Evolutionary conservation across 306 rosid genomes (phyloP).

Genomic region (Begonia peltatifolia): DNA sequence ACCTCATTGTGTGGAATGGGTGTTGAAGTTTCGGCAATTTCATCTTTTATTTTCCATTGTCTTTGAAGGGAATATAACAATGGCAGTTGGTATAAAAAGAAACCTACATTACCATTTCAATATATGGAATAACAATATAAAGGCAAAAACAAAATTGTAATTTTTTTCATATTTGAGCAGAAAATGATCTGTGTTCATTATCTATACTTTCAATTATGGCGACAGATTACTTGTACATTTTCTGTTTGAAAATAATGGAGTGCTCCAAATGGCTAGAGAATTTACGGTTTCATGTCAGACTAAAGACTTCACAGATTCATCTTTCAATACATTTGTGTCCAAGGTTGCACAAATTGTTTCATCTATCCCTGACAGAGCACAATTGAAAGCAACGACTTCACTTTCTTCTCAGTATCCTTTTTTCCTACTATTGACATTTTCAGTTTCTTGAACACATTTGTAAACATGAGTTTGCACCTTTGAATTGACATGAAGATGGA

Average conservation of each 20-base stretch:
- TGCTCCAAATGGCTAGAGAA: conserved; percentile 68
- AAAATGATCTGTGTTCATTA: conserved; percentile 6
- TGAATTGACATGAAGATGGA: too few relatives aligned
- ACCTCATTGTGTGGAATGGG: not conserved
- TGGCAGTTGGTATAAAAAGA: not conserved
- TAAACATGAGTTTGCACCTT: not conserved
- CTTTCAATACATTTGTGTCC: conserved; percentile 28
- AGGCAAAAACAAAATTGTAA: too few relatives aligned
- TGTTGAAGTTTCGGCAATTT: not conserved
- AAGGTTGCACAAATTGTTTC: conserved; percentile 64
- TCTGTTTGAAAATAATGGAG: conserved; percentile 74
- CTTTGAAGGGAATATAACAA: not conserved
- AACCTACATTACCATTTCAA: too few relatives aligned
- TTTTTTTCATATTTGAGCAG: not conserved
- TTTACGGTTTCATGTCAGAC: conserved; percentile 27
- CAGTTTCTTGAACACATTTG: not conserved
- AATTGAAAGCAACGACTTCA: conserved; percentile 39
- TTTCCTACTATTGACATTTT: not conserved
- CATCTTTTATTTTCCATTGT: not conserved
- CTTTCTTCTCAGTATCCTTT: conserved; percentile 83
- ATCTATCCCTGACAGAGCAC: conserved; percentile 90
- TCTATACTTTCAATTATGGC: conserved; percentile 7
- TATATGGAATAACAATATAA: too few relatives aligned
- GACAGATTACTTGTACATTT: conserved; percentile 61
- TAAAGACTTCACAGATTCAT: conserved; percentile 16